Percentiles rank a stretch among this genome's conserved stretches.
Conservation (phyloP, 305 asterid genomes). For the Fraxinus velutina region DNA sequence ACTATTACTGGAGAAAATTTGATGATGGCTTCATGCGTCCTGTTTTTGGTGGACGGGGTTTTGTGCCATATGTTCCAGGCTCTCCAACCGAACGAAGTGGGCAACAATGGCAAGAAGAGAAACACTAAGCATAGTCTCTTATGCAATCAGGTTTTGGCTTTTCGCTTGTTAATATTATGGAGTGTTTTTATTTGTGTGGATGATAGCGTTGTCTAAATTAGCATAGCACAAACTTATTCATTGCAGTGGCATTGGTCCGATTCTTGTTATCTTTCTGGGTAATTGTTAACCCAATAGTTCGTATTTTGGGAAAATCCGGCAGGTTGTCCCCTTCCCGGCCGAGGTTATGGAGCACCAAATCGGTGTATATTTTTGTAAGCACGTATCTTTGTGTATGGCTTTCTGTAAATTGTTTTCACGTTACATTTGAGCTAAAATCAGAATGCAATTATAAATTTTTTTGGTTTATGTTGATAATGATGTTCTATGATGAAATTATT, state of each 20-base stretch:
- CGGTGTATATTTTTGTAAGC: slow-evolving; percentile 7
- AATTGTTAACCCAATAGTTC: background rate
- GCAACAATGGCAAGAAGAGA: slow-evolving; percentile 32
- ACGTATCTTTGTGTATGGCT: background rate
- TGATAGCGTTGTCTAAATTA: background rate
- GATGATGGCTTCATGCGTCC: slow-evolving; percentile 66
- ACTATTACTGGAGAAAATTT: slow-evolving; percentile 65
- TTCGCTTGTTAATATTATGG: background rate
- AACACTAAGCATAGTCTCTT: slow-evolving; percentile 5
- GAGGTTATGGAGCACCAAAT: slow-evolving; percentile 1
- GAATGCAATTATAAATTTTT: background rate
- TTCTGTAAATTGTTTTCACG: background rate
- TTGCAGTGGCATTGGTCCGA: background rate
- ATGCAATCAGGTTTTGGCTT: background rate
- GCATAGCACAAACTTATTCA: background rate
- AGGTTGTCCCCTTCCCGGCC: background rate
- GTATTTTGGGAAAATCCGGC: background rate
- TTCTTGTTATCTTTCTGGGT: background rate
- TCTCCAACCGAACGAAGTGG: slow-evolving; percentile 50
- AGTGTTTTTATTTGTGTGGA: background rate
- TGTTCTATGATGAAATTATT: background rate
- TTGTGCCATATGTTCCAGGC: slow-evolving; percentile 51
- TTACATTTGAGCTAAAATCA: background rate
- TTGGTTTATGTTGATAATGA: background rate
- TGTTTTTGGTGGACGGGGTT: slow-evolving; percentile 66